Evolutionary conservation across 108 stramenopile species (phyloP), one percentile per base, ranked within the genome.

Genomic region (Aurantiochytrium sp.): DNA sequence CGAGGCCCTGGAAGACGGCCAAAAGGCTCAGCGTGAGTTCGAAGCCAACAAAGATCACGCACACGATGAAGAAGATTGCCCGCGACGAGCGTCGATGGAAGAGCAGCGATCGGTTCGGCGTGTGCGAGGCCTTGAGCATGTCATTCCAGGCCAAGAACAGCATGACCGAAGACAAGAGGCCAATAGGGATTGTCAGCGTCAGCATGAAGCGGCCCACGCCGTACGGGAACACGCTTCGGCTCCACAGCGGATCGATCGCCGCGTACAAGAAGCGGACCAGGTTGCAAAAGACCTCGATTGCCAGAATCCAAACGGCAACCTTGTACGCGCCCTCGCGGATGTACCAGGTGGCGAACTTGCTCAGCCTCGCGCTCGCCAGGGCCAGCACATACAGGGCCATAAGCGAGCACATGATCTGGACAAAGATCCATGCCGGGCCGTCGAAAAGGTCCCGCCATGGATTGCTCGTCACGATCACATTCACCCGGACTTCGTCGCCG

Each of bases 221-320:
- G 45, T 81, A 81, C 27, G 39, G 21, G 45, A 81, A 81, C 1
- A 81, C 3, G 21, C 42, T 30, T 6, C 73, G 73, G 30, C 73
- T 81, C 73, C 73, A 81, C n/a, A 48, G n/a, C n/a, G 73, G 73
- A 24, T 81, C 73, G 17, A 81, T 48, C 10, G 73, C 39, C 36
- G 45, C 45, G 3, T 48, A 81, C 73, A 81, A 6, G 39, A 81
- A 24, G 12, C 73, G 73, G 24, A 81, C 12, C 12, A 81, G n/a
- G 45, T 48, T 48, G 73, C 73, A 81, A 27, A 81, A 6, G 1
- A 48, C n/a, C 45, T 81, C 73, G 2, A 81, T 48, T 6, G 45
- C 6, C 15, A 81, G n/a, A 41, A 81, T 48, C 42, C 21, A n/a
- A 41, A 81, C 73, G 1, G 73, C 73, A 12, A 48, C 45, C 27